These are phyloP conservation scores for Penicillium antarcticum DNA, from an alignment of 495 filamentous ascomycete genomes.

Conservation along the genomic window DNA sequence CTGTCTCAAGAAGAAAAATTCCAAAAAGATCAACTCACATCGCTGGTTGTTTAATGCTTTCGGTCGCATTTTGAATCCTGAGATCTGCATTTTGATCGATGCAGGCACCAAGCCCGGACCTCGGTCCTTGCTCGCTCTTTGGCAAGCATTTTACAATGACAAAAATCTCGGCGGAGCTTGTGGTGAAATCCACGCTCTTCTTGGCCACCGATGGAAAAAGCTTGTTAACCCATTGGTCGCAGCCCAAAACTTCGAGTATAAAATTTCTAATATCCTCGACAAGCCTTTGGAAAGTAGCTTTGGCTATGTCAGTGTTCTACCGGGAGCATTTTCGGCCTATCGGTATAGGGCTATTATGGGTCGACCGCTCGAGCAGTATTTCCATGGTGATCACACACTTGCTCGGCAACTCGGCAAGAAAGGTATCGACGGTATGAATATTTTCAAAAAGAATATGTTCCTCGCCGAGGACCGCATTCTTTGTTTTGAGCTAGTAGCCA, in stretches of 20 bases:
- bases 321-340: slow-evolving; percentile 97
- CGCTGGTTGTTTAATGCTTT: slow-evolving; percentile 97
- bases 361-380: slow-evolving; percentile 93
- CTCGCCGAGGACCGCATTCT: slow-evolving; percentile 99
- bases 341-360: slow-evolving; percentile 97
- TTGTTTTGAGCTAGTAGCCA: slow-evolving; percentile 97
- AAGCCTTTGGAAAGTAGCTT: slow-evolving; percentile 96
- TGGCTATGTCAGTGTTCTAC: slow-evolving; percentile 92
- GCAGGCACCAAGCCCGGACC: slow-evolving; percentile 91
- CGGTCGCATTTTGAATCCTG: slow-evolving; percentile 90
- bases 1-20: slow-evolving; percentile 95
- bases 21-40: slow-evolving; percentile 99
- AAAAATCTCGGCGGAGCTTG: slow-evolving; percentile 96
- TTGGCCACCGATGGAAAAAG: slow-evolving; percentile 83
- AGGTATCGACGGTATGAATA: slow-evolving; percentile 99
- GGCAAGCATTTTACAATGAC: slow-evolving; percentile 99
- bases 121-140: slow-evolving; percentile 85
- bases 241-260: slow-evolving; percentile 98
- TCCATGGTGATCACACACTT: slow-evolving; percentile 96
- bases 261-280: slow-evolving; percentile 96
- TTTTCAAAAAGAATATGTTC: slow-evolving; percentile 99
- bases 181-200: slow-evolving; percentile 97
- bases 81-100: slow-evolving; percentile 92
- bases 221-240: slow-evolving; percentile 91
- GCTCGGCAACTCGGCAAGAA: slow-evolving; percentile 92